Evolutionary conservation across 1,284 basidiomycete species (phyloP).

Genomic region (Cystobasidium sp.): DNA sequence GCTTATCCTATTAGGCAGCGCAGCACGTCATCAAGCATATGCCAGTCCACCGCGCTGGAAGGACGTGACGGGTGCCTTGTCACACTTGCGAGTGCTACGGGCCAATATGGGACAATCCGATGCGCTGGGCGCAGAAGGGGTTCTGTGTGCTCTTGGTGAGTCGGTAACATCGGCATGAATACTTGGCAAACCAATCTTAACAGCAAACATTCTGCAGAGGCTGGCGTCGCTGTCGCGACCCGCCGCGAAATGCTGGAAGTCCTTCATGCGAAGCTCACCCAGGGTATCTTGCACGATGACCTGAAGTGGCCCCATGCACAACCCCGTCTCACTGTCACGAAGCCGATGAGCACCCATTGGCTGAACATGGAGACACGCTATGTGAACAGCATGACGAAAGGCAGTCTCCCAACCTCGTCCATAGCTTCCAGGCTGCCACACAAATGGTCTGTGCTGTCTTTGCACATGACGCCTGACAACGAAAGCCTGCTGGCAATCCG

Average conservation of each 20-base stretch:
- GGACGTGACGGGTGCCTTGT: neutral
- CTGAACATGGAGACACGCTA: neutral
- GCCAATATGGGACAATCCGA: neutral
- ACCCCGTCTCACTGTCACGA: slow-evolving; percentile 68
- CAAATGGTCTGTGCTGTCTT: slow-evolving; percentile 83
- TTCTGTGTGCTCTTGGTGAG: slow-evolving; percentile 71
- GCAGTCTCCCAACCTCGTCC: slow-evolving; percentile 44
- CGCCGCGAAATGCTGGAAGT: slow-evolving; percentile 67
- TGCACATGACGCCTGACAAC: slow-evolving; percentile 80
- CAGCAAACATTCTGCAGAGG: slow-evolving; percentile 59
- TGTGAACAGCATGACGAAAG: neutral
- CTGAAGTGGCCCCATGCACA: slow-evolving; percentile 58
- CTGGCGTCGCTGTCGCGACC: slow-evolving; percentile 72
- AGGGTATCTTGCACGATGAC: slow-evolving; percentile 53
- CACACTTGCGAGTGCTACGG: slow-evolving; percentile 22
- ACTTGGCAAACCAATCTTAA: neutral
- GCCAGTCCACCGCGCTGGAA: neutral
- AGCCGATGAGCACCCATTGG: neutral
- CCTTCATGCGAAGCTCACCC: slow-evolving; percentile 63
- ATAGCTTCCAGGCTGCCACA: slow-evolving; percentile 64
- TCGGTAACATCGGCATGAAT: slow-evolving; percentile 3
- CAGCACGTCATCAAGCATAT: neutral
- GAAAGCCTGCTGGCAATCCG: slow-evolving; percentile 83
- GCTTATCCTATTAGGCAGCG: slow-evolving; percentile 8
- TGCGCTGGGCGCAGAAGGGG: slow-evolving; percentile 55